Percentiles rank a stretch among this genome's conserved stretches.
Evolutionary conservation across 2,329 filamentous ascomycete genomes (phyloP).

Genomic region (Ceratocystis harringtonii): DNA sequence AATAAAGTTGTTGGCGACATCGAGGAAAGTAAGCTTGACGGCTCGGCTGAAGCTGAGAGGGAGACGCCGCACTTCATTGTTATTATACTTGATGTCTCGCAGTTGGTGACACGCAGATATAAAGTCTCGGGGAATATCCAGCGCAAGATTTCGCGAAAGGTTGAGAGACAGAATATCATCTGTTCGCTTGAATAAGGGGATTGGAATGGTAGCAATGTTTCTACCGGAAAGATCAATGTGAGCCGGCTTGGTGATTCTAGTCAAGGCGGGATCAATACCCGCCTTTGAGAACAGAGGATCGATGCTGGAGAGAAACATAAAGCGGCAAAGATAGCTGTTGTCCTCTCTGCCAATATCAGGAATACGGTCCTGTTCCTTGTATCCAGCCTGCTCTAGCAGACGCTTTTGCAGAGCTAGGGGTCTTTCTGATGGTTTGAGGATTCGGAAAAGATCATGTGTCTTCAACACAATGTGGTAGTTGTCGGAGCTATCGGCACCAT

Average conservation of each 20-base stretch:
- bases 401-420: conserved; percentile 85
- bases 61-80: conserved; percentile 78
- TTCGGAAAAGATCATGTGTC: conserved; percentile 77
- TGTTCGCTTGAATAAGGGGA: conserved; percentile 81
- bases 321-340: conserved; percentile 91
- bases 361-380: conserved; percentile 69
- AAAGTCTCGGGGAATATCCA: conserved; percentile 91
- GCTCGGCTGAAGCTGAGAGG: conserved; percentile 75
- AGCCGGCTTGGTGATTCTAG: conserved; percentile 76
- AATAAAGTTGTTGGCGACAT: conserved; percentile 86
- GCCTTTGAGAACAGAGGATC: conserved; percentile 48
- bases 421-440: conserved; percentile 62
- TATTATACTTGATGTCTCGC: conserved; percentile 88
- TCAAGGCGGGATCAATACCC: conserved; percentile 60
- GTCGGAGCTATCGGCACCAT: conserved; percentile 73
- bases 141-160: conserved; percentile 75
- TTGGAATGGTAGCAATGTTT: conserved; percentile 88
- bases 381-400: conserved; percentile 80
- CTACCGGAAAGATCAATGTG: conserved; percentile 83
- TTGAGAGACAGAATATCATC: conserved; percentile 90
- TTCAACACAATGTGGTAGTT: conserved; percentile 94
- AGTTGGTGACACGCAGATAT: conserved; percentile 84
- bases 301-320: conserved; percentile 65
- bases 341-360: conserved; percentile 93
- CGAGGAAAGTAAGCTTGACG: conserved; percentile 67